Percentiles rank a stretch among this genome's conserved stretches.
These are phyloP conservation scores for Agaricus blazei DNA, from an alignment of 768 basidiomycete species.

Conservation along the genomic window DNA sequence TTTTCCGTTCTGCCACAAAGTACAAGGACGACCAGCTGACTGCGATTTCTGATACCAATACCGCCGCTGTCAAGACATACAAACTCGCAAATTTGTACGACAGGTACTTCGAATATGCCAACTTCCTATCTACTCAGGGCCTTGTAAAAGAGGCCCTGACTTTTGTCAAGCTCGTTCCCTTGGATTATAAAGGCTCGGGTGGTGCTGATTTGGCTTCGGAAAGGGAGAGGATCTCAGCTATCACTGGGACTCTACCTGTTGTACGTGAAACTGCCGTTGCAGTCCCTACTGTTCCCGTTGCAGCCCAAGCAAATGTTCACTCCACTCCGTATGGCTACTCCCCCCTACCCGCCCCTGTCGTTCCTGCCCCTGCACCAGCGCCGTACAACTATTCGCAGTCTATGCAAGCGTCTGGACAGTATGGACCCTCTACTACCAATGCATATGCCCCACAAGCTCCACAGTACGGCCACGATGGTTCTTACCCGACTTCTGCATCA, in stretches of 20 bases:
- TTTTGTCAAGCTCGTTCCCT: slow-evolving; percentile 77
- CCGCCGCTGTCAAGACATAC: slow-evolving; percentile 57
- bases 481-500: not conserved
- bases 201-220: slow-evolving; percentile 32
- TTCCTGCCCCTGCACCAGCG: not conserved
- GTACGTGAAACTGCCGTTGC: slow-evolving; percentile 17
- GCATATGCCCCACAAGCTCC: slow-evolving; percentile 16
- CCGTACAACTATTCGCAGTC: slow-evolving; percentile 19
- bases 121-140: slow-evolving; percentile 88
- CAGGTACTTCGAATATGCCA: slow-evolving; percentile 93
- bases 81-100: slow-evolving; percentile 87
- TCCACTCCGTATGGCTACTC: slow-evolving; percentile 6
- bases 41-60: slow-evolving; percentile 14
- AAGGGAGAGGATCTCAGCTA: slow-evolving; percentile 33
- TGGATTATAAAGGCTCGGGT: slow-evolving; percentile 60
- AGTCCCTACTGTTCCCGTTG: slow-evolving; percentile 15
- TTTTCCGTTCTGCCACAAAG: slow-evolving; percentile 83
- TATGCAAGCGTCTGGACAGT: slow-evolving; percentile 14
- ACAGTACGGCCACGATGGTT: slow-evolving; percentile 5
- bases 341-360: not conserved
- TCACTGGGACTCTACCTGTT: slow-evolving; percentile 21
- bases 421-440: slow-evolving; percentile 8
- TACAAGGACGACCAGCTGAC: slow-evolving; percentile 74
- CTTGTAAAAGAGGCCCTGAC: slow-evolving; percentile 74
- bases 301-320: not conserved